Percentiles rank a stretch among this genome's conserved stretches.
Conservation (phyloP, 768 basidiomycete genomes). For the Trametes cubensis region DNA sequence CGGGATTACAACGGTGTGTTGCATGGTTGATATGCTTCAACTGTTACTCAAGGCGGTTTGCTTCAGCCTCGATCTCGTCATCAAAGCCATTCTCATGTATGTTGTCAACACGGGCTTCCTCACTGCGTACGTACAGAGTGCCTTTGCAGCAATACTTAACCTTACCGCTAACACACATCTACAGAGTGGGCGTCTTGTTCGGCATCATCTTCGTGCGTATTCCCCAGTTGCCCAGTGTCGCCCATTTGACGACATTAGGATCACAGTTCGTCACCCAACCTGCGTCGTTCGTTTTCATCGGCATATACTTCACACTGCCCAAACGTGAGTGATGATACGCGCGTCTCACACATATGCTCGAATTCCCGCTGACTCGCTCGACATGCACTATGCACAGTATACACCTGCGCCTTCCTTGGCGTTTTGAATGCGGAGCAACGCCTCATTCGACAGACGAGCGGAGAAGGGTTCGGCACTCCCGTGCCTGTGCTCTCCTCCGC, state of each 20-base stretch:
- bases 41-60: too few species aligned
- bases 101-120: slow-evolving; percentile 14
- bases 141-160: too few species aligned
- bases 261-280: slow-evolving; percentile 1
- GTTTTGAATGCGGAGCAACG: slow-evolving; percentile 13
- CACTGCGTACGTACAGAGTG: neutral
- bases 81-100: slow-evolving; percentile 5
- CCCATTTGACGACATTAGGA: neutral
- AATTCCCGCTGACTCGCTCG: neutral
- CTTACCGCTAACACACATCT: neutral
- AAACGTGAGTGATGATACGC: neutral
- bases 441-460: neutral
- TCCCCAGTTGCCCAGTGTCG: too few species aligned
- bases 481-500: slow-evolving; percentile 11
- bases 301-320: slow-evolving; percentile 1
- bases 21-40: too few species aligned
- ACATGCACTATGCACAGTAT: slow-evolving; percentile 8
- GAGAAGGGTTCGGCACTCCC: neutral
- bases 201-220: slow-evolving; percentile 8
- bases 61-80: slow-evolving; percentile 6
- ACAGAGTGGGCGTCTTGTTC: neutral
- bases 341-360: neutral
- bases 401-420: slow-evolving; percentile 13
- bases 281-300: slow-evolving; percentile 1
- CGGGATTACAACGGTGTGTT: slow-evolving; percentile 5